A percentile compares a stretch with the other conserved stretches of the same genome.
phyloP scores from a whole-genome alignment of 208 protist species.

The Trichomonas gallinae region DNA sequence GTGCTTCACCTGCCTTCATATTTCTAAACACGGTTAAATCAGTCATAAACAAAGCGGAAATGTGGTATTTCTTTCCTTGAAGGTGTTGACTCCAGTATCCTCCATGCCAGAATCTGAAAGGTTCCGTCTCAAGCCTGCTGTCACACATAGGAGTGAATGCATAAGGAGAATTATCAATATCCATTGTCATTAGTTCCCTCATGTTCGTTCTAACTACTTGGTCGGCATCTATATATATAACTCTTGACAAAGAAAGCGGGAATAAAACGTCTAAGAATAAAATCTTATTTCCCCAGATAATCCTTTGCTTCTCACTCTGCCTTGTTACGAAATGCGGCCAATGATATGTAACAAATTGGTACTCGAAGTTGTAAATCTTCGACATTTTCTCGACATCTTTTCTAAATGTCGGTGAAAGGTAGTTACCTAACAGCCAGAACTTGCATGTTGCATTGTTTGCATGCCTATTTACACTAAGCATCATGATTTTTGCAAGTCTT shows the following conservation, averaged over 20 bases:
- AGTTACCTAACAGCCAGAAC: slow-evolving; percentile 96
- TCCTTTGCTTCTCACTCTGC: slow-evolving; percentile 88
- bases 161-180: slow-evolving; percentile 68
- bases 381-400: slow-evolving; percentile 54
- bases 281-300: slow-evolving; percentile 98
- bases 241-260: slow-evolving; percentile 70
- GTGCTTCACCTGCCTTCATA: slow-evolving; percentile 36
- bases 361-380: slow-evolving; percentile 64
- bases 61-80: slow-evolving; percentile 44
- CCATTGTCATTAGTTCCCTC: slow-evolving; percentile 81
- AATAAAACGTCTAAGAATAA: slow-evolving; percentile 98
- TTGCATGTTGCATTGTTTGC: slow-evolving; percentile 62
- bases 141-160: slow-evolving; percentile 92
- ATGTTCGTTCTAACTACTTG: slow-evolving; percentile 68
- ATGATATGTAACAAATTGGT: slow-evolving; percentile 83
- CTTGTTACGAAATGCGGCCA: slow-evolving; percentile 86
- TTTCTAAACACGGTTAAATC: slow-evolving; percentile 43
- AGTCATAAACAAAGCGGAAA: slow-evolving; percentile 47
- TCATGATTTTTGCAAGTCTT: slow-evolving; percentile 23
- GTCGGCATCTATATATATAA: slow-evolving; percentile 96
- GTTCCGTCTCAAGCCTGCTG: slow-evolving; percentile 64
- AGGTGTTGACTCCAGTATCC: slow-evolving; percentile 36
- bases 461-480: neutral
- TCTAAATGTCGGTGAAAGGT: slow-evolving; percentile 85
- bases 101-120: slow-evolving; percentile 53